phyloP scores from a whole-genome alignment of 2,329 filamentous ascomycete genomes.

The Nemania sp. region DNA sequence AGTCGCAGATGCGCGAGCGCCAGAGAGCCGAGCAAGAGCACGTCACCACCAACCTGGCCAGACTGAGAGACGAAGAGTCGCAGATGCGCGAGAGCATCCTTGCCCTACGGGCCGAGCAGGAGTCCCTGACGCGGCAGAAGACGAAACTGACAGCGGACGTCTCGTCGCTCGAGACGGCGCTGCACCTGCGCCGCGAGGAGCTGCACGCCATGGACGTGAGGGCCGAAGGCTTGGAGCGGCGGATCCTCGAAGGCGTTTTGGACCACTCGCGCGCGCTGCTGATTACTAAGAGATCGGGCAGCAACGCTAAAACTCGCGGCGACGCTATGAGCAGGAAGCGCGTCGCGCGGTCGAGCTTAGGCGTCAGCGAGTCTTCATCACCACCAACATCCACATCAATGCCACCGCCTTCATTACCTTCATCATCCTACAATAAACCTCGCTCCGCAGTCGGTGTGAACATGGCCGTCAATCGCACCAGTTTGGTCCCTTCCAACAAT shows the following conservation, averaged over 20 bases:
- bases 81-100: conserved; percentile 59
- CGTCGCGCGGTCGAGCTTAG: conserved; percentile 47
- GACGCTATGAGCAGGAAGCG: conserved; percentile 65
- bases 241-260: conserved; percentile 93
- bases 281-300: conserved; percentile 66
- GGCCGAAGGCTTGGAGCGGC: conserved; percentile 84
- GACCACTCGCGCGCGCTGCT: conserved; percentile 93
- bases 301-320: conserved; percentile 50
- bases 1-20: conserved; percentile 54
- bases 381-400: too few species aligned
- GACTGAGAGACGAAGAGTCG: conserved; percentile 56
- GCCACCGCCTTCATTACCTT: background rate
- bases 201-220: conserved; percentile 87
- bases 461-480: conserved; percentile 56
- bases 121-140: conserved; percentile 77
- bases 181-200: conserved; percentile 87
- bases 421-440: conserved; percentile 30
- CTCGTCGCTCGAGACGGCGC: conserved; percentile 85
- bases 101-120: conserved; percentile 67
- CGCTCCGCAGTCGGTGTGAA: conserved; percentile 50
- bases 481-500: conserved; percentile 49
- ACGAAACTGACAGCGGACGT: conserved; percentile 81
- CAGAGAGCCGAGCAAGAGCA: conserved; percentile 61
- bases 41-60: conserved; percentile 58
- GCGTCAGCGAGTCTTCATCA: conserved; percentile 37